Conservation (phyloP, 208 protist genomes). For the Trypanosoma mega region DNA sequence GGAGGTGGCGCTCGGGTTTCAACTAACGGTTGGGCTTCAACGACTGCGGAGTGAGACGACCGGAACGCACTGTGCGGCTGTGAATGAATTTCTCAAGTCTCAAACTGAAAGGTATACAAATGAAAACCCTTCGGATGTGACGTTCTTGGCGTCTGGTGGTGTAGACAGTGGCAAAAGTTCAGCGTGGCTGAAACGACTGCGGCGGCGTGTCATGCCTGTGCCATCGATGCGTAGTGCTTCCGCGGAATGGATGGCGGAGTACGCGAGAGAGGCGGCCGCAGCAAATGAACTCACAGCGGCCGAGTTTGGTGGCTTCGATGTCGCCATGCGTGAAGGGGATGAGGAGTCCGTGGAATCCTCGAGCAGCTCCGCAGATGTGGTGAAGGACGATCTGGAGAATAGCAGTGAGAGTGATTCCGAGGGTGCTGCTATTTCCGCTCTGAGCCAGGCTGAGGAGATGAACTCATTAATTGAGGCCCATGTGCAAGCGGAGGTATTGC, state of each 20-base stretch:
- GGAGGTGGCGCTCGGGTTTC: slow-evolving; percentile 22
- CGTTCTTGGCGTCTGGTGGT: not conserved
- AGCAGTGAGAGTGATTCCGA: not conserved
- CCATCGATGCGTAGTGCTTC: slow-evolving; percentile 16
- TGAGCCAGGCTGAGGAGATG: slow-evolving; percentile 8
- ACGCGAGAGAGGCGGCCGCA: slow-evolving; percentile 32
- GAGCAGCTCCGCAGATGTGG: not conserved
- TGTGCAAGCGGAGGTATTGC: slow-evolving; percentile 14
- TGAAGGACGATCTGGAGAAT: not conserved
- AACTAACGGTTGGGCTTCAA: slow-evolving; percentile 27
- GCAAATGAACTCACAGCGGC: slow-evolving; percentile 24
- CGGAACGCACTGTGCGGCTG: slow-evolving; percentile 1
- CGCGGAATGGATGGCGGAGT: slow-evolving; percentile 37
- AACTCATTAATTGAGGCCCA: slow-evolving; percentile 8
- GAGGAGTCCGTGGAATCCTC: slow-evolving; percentile 1
- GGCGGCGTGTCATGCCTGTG: slow-evolving; percentile 23
- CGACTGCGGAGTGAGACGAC: slow-evolving; percentile 10
- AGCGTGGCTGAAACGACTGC: slow-evolving; percentile 6
- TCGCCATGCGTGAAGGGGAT: slow-evolving; percentile 7
- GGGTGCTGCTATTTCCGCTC: not conserved
- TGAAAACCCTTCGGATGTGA: not conserved
- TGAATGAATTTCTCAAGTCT: slow-evolving; percentile 13
- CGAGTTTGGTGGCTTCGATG: slow-evolving; percentile 18
- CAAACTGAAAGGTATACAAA: slow-evolving; percentile 1
- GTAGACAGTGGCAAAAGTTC: too few relatives aligned